A percentile compares a stretch with the other conserved stretches of the same genome.
Evolutionary conservation across 441 rosid genomes (phyloP).

Genomic region (Cnidoscolus chayamansa): DNA sequence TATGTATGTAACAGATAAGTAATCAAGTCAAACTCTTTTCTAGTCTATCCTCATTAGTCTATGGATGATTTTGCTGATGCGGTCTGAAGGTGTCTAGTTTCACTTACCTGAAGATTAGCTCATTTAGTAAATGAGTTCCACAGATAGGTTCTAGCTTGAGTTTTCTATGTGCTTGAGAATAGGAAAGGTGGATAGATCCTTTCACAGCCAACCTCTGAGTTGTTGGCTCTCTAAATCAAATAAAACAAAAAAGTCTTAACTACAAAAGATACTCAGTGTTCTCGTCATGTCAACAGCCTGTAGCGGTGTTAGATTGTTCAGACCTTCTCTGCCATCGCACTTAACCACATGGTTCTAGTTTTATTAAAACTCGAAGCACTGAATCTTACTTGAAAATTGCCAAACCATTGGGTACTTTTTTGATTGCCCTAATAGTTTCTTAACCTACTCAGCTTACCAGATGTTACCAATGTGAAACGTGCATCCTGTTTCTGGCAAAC

Average conservation of each 20-base stretch:
- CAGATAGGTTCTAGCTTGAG: background rate
- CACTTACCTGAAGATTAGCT: background rate
- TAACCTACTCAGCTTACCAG: background rate
- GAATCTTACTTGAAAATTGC: no score
- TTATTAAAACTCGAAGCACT: no score
- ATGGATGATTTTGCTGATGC: background rate
- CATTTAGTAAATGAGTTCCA: background rate
- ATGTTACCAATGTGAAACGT: background rate
- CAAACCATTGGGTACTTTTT: background rate
- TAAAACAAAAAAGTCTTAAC: background rate
- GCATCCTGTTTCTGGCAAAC: background rate
- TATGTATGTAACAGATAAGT: no score
- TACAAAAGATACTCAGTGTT: no score
- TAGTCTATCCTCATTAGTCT: background rate
- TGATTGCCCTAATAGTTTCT: background rate
- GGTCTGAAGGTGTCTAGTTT: background rate
- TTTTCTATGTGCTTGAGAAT: background rate
- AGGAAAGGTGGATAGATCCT: background rate
- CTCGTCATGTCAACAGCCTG: no score
- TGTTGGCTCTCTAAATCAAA: background rate
- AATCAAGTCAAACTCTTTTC: background rate
- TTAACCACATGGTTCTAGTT: no score
- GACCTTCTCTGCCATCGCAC: no score
- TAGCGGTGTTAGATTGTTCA: no score
- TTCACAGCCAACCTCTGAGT: background rate